Evolutionary conservation across 495 filamentous ascomycete species (phyloP), one percentile per base, ranked within the genome.

Genomic region (Neurospora intermedia): DNA sequence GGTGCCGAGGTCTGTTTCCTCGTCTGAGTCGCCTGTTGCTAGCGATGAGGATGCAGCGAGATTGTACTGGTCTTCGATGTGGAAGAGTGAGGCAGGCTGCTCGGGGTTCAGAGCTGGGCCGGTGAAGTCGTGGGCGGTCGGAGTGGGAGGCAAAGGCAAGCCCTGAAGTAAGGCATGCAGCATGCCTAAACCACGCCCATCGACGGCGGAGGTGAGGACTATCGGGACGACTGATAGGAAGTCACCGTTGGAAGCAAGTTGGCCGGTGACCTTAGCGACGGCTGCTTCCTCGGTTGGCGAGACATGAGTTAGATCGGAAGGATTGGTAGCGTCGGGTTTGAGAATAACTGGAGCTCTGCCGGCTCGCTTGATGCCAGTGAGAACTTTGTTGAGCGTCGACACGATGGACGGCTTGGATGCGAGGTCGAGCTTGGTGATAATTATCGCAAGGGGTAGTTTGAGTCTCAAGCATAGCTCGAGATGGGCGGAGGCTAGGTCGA

Each of bases 371-470:
- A 98, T 79, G 8, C 87, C 85, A 0, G 93, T 91, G n/a, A 97
- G 84, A 3, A 97, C 81, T 75, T 87, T 91, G 27, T 85, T 85
- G 69, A 99, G 85, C 3, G 88, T 94, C 31, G 85, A 87, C 38
- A 88, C 86, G 23, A 98, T 79, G 31, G 89, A 88, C 1, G 81
- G 77, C 71, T 90, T 93, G 15, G 90, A 92, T 20, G 94, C 94
- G 71, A 97, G 81, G 77, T 99, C 96, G 66, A 95, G 84, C 77
- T 98, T 99, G 0, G 96, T 98, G 69, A 99, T 91, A 9, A 93
- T 87, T 5, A 98, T 87, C 9, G 92, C 84, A 69, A 96, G 81
- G 0, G 94, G 92, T 31, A 94, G 81, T 9, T 88, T 86, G 20
- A 99, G 81, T 71, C 92, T 91, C 23, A 97, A 83, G 80, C 94